Evolutionary conservation across 2,329 filamentous ascomycete genomes (phyloP).

Genomic region (Lecanosticta acicola): DNA sequence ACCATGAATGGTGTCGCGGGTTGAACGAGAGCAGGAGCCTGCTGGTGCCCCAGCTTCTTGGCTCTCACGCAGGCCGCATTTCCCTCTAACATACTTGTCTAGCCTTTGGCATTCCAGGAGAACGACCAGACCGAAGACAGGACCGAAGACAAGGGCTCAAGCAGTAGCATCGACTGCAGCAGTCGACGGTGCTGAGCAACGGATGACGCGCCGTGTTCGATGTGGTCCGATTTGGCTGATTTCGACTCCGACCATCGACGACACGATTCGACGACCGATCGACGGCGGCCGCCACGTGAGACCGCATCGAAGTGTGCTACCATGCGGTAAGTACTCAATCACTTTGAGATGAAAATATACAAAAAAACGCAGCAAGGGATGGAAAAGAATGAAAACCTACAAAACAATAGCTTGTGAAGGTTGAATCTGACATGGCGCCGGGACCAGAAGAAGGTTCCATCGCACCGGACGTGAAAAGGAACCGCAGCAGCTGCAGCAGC

Average conservation of each 20-base stretch:
- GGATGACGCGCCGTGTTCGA: neutral
- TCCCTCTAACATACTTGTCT: neutral
- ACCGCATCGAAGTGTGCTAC: neutral
- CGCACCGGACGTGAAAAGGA: too few relatives aligned
- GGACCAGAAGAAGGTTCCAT: neutral
- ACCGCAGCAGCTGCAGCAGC: neutral
- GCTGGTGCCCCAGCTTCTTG: neutral
- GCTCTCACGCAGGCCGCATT: neutral
- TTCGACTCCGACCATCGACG: neutral
- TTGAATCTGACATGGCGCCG: neutral
- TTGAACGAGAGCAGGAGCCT: constrained; percentile 4
- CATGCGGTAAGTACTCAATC: neutral
- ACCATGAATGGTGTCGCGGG: constrained; percentile 15
- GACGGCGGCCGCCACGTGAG: neutral
- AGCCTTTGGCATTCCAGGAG: too few relatives aligned
- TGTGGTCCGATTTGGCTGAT: neutral
- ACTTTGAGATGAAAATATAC: neutral
- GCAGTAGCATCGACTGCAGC: too few relatives aligned
- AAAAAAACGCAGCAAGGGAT: neutral
- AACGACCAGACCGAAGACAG: too few relatives aligned
- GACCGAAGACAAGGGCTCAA: too few relatives aligned
- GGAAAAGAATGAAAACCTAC: neutral
- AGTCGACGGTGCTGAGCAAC: too few relatives aligned
- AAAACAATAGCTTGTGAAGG: neutral
- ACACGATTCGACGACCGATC: neutral